A percentile compares a stretch with the other conserved stretches of the same genome.
phyloP scores from a whole-genome alignment of 2,329 filamentous ascomycete species.

The Pyrenophora teres region DNA sequence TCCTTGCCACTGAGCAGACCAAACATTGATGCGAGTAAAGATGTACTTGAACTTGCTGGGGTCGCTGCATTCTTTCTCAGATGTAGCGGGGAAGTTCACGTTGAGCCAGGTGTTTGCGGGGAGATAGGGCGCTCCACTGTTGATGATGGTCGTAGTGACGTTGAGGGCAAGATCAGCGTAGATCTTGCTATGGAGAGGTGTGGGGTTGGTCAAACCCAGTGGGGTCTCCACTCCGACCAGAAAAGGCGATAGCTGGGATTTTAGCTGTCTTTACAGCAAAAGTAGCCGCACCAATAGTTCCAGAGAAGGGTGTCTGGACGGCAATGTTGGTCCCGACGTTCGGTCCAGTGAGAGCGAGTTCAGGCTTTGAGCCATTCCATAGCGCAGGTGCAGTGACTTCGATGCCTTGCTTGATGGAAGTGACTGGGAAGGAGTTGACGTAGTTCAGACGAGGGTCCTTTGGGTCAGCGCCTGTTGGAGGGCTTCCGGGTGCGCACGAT shows the following conservation, averaged over 20 bases:
- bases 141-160: conserved; percentile 61
- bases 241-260: conserved; percentile 72
- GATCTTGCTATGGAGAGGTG: conserved; percentile 59
- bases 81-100: conserved; percentile 68
- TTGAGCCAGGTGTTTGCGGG: conserved; percentile 67
- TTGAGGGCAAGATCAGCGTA: conserved; percentile 67
- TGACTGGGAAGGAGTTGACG: conserved; percentile 71
- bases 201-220: conserved; percentile 59
- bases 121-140: conserved; percentile 65
- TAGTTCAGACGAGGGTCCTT: conserved; percentile 67
- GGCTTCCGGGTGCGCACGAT: conserved; percentile 64
- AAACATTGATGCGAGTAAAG: conserved; percentile 63
- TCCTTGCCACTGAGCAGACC: conserved; percentile 52
- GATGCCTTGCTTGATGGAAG: conserved; percentile 67
- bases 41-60: conserved; percentile 66
- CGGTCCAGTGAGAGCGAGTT: conserved; percentile 68
- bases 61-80: conserved; percentile 55
- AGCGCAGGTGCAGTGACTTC: conserved; percentile 59
- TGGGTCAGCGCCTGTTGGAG: conserved; percentile 61
- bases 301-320: conserved; percentile 62
- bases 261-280: conserved; percentile 60
- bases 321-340: conserved; percentile 67
- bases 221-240: conserved; percentile 57
- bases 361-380: conserved; percentile 59
- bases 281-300: conserved; percentile 68